Base-by-base conservation (phyloP, 169 alveolate genomes). In the Theileria equi region DNA sequence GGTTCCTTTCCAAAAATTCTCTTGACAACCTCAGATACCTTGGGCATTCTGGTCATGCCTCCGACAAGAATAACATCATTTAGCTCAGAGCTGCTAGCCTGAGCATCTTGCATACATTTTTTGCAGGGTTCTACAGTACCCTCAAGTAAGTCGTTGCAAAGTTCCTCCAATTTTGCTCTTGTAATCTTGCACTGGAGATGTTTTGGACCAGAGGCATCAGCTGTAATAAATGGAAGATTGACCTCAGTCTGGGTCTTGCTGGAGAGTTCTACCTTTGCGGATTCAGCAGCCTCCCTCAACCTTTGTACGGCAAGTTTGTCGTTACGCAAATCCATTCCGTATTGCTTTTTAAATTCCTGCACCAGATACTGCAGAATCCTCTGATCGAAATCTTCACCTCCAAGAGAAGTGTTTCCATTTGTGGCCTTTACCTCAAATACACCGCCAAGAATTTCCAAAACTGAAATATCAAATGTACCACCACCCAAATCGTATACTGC, bases 371-470 rank as follows among this genome's bases (percentile, higher is more conserved):
- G 89, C 79, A 94, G 89, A 13, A 98, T 84, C 65, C 90, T 84
- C 76, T 94, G 96, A 80, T 98, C 99, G 76, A 98, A 95, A 70
- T 98, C 99, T 81, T 98, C 99, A 28, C 99, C 99, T 44, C 99
- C 99, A 47, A 97, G 86, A 38, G 98, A 91, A 10, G 99, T 98
- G 89, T 98, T 98, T 19, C 99, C 99, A 78, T 94, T 96, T 10
- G 99, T 98, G 31, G 99, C 98, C 80, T 96, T 95, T 32, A 96
- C 99, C 81, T 95, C 99, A 88, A 97, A 98, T 44, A 96, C 99
- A 34, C 99, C 99, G 32, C 98, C 98, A 28, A 94, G 82, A 35
- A 97, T 94, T 91, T 94, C 99, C 69, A 98, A 92, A 45, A 98
- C 91, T 16, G 99, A 96, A 36, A 98, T 94, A 87, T 98, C 99